Conservation (phyloP, 2,329 filamentous ascomycete genomes). For the Dendrostoma leiphaemia region DNA sequence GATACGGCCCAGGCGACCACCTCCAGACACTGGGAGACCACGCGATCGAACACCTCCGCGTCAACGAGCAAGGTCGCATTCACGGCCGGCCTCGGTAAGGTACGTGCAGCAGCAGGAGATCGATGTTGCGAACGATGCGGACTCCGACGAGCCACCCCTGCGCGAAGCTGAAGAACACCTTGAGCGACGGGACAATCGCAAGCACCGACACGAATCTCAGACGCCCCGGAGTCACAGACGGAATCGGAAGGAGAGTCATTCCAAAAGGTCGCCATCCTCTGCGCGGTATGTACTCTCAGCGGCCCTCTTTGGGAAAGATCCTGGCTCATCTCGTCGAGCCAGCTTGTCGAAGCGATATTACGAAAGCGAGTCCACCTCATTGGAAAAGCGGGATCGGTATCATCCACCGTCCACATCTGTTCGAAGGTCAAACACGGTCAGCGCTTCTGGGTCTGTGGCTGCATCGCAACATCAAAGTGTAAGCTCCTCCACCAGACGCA, state of each 20-base stretch:
- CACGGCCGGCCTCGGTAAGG: slow-evolving; percentile 23
- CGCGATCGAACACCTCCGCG: slow-evolving; percentile 3
- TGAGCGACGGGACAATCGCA: slow-evolving; percentile 16
- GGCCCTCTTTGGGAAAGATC: not conserved
- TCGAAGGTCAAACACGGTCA: slow-evolving; percentile 32
- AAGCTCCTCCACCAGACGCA: slow-evolving; percentile 34
- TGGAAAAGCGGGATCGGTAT: slow-evolving; percentile 24
- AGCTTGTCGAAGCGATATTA: slow-evolving; percentile 24
- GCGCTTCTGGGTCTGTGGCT: slow-evolving; percentile 31
- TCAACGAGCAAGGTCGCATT: slow-evolving; percentile 21
- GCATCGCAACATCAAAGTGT: slow-evolving; percentile 33
- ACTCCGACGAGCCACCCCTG: slow-evolving; percentile 19
- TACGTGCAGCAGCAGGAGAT: slow-evolving; percentile 11
- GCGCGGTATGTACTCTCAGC: slow-evolving; percentile 28
- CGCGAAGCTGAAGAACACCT: slow-evolving; percentile 18
- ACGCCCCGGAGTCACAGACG: slow-evolving; percentile 23
- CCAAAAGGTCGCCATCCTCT: slow-evolving; percentile 24
- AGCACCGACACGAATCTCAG: slow-evolving; percentile 26
- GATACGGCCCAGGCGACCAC: slow-evolving; percentile 21
- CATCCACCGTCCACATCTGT: slow-evolving; percentile 26
- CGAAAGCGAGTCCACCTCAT: slow-evolving; percentile 29
- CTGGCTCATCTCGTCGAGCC: slow-evolving; percentile 9
- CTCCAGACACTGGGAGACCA: slow-evolving; percentile 12
- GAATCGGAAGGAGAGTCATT: slow-evolving; percentile 24
- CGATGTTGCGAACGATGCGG: slow-evolving; percentile 6